Percentiles rank a stretch among this genome's conserved stretches.
These are phyloP conservation scores for Claviceps monticola DNA, from an alignment of 2,329 filamentous ascomycete genomes.

Conservation along the genomic window DNA sequence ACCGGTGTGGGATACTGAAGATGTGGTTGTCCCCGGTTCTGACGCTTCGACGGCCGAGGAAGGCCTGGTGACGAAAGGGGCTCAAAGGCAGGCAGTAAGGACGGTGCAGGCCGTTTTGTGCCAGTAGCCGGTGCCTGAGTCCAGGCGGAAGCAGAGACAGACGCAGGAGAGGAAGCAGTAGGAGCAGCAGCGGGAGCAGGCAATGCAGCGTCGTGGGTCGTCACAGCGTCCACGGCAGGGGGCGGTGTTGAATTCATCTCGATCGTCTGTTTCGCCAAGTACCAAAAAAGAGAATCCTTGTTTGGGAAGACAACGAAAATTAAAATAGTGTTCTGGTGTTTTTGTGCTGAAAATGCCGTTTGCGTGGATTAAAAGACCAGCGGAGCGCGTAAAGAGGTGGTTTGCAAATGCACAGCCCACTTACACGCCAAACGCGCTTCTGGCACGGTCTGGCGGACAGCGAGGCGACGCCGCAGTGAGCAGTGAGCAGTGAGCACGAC, in stretches of 20 bases:
- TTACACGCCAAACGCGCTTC: slow-evolving; percentile 1
- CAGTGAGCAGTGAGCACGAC: not conserved
- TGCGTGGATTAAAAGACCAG: slow-evolving; percentile 8
- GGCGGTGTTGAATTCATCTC: slow-evolving; percentile 32
- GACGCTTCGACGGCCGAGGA: slow-evolving; percentile 56
- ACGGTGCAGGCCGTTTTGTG: slow-evolving; percentile 49
- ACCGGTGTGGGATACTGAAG: slow-evolving; percentile 83
- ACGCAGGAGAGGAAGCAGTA: not conserved
- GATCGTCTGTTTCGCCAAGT: not conserved
- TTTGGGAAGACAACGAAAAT: not conserved
- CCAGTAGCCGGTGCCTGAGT: slow-evolving; percentile 19
- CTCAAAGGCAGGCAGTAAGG: slow-evolving; percentile 67
- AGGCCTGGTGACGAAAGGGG: slow-evolving; percentile 62
- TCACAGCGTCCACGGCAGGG: not conserved
- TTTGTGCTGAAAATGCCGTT: not conserved
- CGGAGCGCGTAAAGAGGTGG: slow-evolving; percentile 2
- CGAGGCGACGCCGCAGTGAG: not conserved
- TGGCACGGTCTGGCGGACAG: not conserved
- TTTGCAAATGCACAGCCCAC: not conserved
- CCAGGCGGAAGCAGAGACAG: not conserved
- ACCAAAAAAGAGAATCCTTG: not conserved
- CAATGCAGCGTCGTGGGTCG: slow-evolving; percentile 18
- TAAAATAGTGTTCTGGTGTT: not conserved
- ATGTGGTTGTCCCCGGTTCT: slow-evolving; percentile 34
- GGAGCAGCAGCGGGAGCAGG: slow-evolving; percentile 10